Base-by-base conservation (phyloP, 805 yeast species). In the Pachysolen tannophilus region DNA sequence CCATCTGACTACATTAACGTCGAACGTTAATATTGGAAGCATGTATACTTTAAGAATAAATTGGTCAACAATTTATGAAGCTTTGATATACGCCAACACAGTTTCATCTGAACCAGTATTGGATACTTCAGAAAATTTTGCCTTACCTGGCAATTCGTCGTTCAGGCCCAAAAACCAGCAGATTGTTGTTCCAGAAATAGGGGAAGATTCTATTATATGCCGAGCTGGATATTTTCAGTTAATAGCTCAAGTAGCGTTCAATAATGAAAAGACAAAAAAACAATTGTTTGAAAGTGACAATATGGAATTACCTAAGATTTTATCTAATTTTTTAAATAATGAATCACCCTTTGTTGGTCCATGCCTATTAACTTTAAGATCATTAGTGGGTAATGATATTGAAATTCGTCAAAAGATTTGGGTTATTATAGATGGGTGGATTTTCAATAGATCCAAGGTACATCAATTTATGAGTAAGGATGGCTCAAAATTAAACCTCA, bases 151-250 rank as follows among this genome's bases (percentile, higher is more conserved):
- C 29, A 29, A 20, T 10, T 33, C 35, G 6, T 8, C 24, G 9
- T 28, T 30, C 11, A 7, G 16, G 11, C 10, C 18, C 16, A 20
- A 25, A 25, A 11, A 16, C n/a, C 15, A 13, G 13, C 28, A 30
- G 7, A 29, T 32, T 16, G 37, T 46, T 3, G 69, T 66, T 23
- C 67, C 69, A 8, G 85, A 80, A 34, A 61, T 87, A 21, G 82
- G 83, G 24, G 94, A 85, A 43, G 96, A 87, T 51, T 81, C 88
- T 0, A 59, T 84, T 6, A 68, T 85, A 6, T 76, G 83, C 35
- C 62, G 87, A 6, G 71, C 88, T 0, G 82, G 95, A 0, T 77
- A 83, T 45, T 61, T 86, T 39, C 76, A 82, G 18, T 58, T 92
- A 33, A 60, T 87, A 2, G 63, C 70, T 7, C 67, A 70, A 34